Evolutionary conservation across 2,329 filamentous ascomycete species (phyloP), one percentile per base, ranked within the genome.

Genomic region (Orbilia blumenaviensis): DNA sequence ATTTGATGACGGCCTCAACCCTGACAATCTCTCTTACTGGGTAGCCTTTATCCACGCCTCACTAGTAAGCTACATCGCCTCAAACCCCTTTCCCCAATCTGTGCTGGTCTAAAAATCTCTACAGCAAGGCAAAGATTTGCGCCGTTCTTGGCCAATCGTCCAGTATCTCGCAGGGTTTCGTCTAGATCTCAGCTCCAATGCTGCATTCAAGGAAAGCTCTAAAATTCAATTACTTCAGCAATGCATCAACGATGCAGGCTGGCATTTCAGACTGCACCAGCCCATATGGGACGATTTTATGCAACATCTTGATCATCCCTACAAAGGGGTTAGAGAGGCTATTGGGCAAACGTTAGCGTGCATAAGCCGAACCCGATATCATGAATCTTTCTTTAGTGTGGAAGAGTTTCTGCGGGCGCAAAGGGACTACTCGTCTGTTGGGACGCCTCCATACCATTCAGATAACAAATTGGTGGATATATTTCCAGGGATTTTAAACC

Each of bases 161-260:
- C 91, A 95, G 78, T 91, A 89, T 83, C 86, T 99, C 18, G 88
- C 91, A 52, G 89, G 90, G 64, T 98, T 98, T 87, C 88, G 93
- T 29, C 86, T 99, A 8, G 95, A 99, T 82, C 94, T 98, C 90
- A 86, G 89, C 4, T 97, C 94, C 0, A 97, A 98, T 81, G 95
- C 96, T 2, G 95, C 95, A 0, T 99, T 99, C 87, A 99, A 99
- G 82, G 96, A 99, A 82, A 97, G 94, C 66, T 96, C 94, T 27
- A 97, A 98, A 84, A 92, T 99, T 14, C 91, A 95, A 78, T 85
- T 99, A 29, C 86, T 99, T 16, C 93, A 97, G 79, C 93, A 96
- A 79, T 88, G 92, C 77, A 91, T 99, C 73, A 89, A 90, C 48
- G 93, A 97, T 80, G 88, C 90, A 36, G 95, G 95, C 0, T 99